These are phyloP conservation scores for Sporothrix brunneoviolacea DNA, from an alignment of 2,329 filamentous ascomycete species.

Conservation along the genomic window DNA sequence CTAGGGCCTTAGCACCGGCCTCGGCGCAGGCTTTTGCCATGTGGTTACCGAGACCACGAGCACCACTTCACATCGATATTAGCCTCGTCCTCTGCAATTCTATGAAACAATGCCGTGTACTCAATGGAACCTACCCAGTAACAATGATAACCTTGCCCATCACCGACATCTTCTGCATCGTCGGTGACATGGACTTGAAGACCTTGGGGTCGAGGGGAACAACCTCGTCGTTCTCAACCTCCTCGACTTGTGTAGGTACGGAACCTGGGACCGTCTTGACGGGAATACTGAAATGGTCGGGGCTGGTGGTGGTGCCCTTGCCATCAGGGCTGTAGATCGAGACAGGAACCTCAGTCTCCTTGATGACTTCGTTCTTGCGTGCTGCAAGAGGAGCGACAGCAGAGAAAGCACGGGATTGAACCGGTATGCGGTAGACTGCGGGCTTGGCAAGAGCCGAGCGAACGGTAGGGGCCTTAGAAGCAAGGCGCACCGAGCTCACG, in stretches of 20 bases:
- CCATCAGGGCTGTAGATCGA: slow-evolving; percentile 44
- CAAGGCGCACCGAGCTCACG: slow-evolving; percentile 25
- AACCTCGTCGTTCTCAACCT: slow-evolving; percentile 41
- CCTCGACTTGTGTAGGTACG: slow-evolving; percentile 21
- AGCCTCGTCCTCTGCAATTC: slow-evolving; percentile 18
- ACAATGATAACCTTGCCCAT: slow-evolving; percentile 65
- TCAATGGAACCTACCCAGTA: slow-evolving; percentile 56
- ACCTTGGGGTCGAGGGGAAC: slow-evolving; percentile 47
- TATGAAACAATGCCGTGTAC: too few species aligned
- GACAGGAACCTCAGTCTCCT: slow-evolving; percentile 51
- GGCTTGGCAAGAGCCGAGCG: slow-evolving; percentile 20
- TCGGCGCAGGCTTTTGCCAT: slow-evolving; percentile 74
- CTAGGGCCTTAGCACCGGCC: slow-evolving; percentile 65
- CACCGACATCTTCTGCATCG: slow-evolving; percentile 62
- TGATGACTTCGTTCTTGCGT: slow-evolving; percentile 41
- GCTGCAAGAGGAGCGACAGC: slow-evolving; percentile 31
- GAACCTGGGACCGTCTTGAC: slow-evolving; percentile 30
- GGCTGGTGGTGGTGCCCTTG: slow-evolving; percentile 35
- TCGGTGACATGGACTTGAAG: slow-evolving; percentile 53
- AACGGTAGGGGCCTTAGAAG: slow-evolving; percentile 23
- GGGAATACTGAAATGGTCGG: slow-evolving; percentile 50
- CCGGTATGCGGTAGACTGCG: slow-evolving; percentile 9
- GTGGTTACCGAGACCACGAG: slow-evolving; percentile 69
- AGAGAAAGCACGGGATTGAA: slow-evolving; percentile 30
- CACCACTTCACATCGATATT: slow-evolving; percentile 47